These are phyloP conservation scores for Hypoxylon sp. DNA, from an alignment of 2,329 filamentous ascomycete species.

Conservation along the genomic window DNA sequence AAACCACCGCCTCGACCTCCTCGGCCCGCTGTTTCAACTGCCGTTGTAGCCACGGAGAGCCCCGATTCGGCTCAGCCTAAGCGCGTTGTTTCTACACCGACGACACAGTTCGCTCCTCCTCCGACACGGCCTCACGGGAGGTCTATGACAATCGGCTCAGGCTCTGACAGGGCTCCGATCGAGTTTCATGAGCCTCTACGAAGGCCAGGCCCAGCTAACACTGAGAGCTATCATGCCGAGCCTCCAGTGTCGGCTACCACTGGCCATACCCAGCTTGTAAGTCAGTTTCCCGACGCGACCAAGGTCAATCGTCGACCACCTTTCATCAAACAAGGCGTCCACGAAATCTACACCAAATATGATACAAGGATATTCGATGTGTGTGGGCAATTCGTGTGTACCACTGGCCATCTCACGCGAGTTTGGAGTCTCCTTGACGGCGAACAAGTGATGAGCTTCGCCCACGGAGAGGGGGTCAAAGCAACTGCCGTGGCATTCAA, in stretches of 20 bases:
- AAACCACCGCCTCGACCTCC: conserved; percentile 60
- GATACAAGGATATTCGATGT: conserved; percentile 89
- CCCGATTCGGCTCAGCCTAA: conserved; percentile 50
- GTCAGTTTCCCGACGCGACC: conserved; percentile 85
- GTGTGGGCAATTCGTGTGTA: conserved; percentile 88
- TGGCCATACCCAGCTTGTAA: conserved; percentile 61
- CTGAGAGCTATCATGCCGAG: conserved; percentile 36
- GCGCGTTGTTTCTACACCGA: conserved; percentile 61
- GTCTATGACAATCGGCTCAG: conserved; percentile 63
- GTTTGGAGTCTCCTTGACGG: conserved; percentile 90
- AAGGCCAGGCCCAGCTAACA: conserved; percentile 40
- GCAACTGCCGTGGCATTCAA: conserved; percentile 88
- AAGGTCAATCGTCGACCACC: conserved; percentile 88
- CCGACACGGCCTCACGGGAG: conserved; percentile 59
- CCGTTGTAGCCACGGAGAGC: conserved; percentile 38
- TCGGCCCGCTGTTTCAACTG: conserved; percentile 50
- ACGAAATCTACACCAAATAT: conserved; percentile 84
- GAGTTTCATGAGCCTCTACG: conserved; percentile 54
- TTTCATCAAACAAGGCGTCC: conserved; percentile 75
- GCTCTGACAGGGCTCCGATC: conserved; percentile 53
- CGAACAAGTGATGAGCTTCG: conserved; percentile 81
- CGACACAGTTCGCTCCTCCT: conserved; percentile 56
- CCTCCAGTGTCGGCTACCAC: conserved; percentile 43
- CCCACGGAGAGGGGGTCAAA: conserved; percentile 86
- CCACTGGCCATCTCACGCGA: conserved; percentile 85